Percentiles rank a stretch among this genome's conserved stretches.
Conservation (phyloP, 108 stramenopile genomes). For the Aureococcus anophagefferens region DNA sequence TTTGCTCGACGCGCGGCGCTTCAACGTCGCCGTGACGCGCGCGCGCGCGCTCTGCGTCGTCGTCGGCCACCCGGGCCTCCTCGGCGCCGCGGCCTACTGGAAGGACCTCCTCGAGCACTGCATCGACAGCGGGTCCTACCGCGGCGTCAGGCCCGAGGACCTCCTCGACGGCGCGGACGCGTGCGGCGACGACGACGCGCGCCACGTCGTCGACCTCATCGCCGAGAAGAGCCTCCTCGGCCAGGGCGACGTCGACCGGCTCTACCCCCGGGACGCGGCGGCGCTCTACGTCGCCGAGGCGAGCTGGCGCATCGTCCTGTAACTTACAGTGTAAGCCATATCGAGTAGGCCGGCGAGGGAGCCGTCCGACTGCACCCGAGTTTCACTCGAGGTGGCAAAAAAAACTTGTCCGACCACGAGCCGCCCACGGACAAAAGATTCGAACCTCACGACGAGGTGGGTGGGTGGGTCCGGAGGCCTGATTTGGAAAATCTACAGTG, state of each 20-base stretch:
- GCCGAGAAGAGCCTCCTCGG: not conserved
- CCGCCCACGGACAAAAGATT: too few relatives aligned
- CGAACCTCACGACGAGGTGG: too few relatives aligned
- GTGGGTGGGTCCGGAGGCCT: too few relatives aligned
- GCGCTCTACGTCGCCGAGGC: not conserved
- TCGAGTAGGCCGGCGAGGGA: too few relatives aligned
- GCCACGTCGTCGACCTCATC: not conserved
- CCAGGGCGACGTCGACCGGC: not conserved
- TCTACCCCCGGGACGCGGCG: not conserved
- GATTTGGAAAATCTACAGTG: too few relatives aligned
- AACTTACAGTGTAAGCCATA: too few relatives aligned
- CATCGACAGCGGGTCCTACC: not conserved
- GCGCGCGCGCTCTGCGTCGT: constrained; percentile 38
- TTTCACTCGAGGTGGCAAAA: too few relatives aligned
- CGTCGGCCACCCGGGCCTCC: constrained; percentile 31
- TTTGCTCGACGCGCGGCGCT: constrained; percentile 39
- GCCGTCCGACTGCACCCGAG: too few relatives aligned
- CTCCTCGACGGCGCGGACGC: not conserved
- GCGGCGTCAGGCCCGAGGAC: not conserved
- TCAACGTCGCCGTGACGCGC: constrained; percentile 46
- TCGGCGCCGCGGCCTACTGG: constrained; percentile 12
- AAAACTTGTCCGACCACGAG: too few relatives aligned
- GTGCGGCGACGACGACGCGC: not conserved
- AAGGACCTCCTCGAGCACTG: constrained; percentile 8
- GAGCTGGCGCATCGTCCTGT: not conserved